Evolutionary conservation across 2,329 filamentous ascomycete species (phyloP).

Genomic region (Fusarium sp.): DNA sequence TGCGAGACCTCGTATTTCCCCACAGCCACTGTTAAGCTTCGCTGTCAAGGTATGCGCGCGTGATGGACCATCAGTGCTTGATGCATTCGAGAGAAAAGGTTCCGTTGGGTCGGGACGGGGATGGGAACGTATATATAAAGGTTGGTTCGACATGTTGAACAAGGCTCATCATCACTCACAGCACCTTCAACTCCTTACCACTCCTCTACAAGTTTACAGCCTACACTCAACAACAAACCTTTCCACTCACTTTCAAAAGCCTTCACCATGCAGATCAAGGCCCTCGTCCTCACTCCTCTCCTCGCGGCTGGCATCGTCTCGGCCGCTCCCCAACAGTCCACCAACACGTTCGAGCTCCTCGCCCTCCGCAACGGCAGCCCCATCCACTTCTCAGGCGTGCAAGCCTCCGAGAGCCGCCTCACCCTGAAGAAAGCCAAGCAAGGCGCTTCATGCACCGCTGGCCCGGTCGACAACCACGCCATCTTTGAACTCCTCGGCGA

Average conservation of each 20-base stretch:
- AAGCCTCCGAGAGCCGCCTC: slow-evolving; percentile 59
- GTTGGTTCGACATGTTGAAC: background rate
- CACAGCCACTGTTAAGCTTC: background rate
- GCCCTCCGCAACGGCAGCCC: slow-evolving; percentile 61
- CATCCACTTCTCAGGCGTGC: slow-evolving; percentile 60
- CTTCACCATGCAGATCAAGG: slow-evolving; percentile 47
- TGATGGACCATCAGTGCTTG: background rate
- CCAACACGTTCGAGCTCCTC: slow-evolving; percentile 60
- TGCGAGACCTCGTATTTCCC: background rate
- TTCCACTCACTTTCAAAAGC: background rate
- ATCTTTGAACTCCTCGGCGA: slow-evolving; percentile 62
- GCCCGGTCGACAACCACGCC: slow-evolving; percentile 53
- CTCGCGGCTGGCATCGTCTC: slow-evolving; percentile 44
- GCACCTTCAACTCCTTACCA: background rate
- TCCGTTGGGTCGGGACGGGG: background rate
- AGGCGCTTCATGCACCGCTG: slow-evolving; percentile 61
- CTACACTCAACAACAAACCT: background rate
- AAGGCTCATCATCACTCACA: background rate
- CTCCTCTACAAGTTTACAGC: background rate
- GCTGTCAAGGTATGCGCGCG: background rate
- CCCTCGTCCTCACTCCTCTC: slow-evolving; percentile 41
- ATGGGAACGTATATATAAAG: slow-evolving; percentile 26
- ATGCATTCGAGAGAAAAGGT: background rate
- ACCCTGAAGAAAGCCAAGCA: slow-evolving; percentile 58
- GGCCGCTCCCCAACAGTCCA: slow-evolving; percentile 39